Conservation (phyloP, 208 protist species). For the Leishmania tarentolae region DNA sequence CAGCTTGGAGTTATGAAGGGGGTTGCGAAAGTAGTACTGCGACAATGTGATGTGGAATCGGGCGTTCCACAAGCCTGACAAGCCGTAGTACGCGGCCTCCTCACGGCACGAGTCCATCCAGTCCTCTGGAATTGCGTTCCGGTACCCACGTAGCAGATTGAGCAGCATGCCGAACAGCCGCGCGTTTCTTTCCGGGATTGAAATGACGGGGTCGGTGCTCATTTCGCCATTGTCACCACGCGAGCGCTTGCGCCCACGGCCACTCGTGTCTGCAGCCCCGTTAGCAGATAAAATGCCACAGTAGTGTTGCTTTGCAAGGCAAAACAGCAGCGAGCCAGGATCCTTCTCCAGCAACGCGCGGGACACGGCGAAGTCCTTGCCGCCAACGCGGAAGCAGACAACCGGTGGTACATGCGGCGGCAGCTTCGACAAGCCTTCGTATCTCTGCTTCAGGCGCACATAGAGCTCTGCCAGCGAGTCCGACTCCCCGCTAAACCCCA, state of each 20-base stretch:
- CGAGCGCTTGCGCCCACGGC: background rate
- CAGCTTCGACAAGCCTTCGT: constrained; percentile 33
- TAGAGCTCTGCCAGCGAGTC: constrained; percentile 10
- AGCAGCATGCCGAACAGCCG: constrained; percentile 53
- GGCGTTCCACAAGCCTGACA: constrained; percentile 44
- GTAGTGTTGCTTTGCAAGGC: constrained; percentile 45
- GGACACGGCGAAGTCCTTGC: constrained; percentile 41
- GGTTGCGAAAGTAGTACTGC: constrained; percentile 39
- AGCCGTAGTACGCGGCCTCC: constrained; percentile 61
- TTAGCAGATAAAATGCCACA: background rate
- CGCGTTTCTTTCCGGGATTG: constrained; percentile 39
- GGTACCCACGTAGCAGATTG: constrained; percentile 71
- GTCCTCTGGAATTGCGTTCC: constrained; percentile 37
- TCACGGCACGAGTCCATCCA: constrained; percentile 44
- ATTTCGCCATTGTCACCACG: background rate
- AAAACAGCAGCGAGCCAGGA: constrained; percentile 67
- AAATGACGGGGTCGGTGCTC: constrained; percentile 19
- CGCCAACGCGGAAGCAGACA: constrained; percentile 53
- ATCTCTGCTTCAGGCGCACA: constrained; percentile 13
- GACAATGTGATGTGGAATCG: constrained; percentile 15
- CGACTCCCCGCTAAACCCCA: background rate
- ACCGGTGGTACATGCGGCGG: constrained; percentile 45
- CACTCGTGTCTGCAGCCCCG: background rate
- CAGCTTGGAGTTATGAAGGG: constrained; percentile 36
- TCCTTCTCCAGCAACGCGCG: constrained; percentile 50